A percentile compares a stretch with the other conserved stretches of the same genome.
phyloP scores from a whole-genome alignment of 768 basidiomycete genomes.

The Tulasnella sp. region DNA sequence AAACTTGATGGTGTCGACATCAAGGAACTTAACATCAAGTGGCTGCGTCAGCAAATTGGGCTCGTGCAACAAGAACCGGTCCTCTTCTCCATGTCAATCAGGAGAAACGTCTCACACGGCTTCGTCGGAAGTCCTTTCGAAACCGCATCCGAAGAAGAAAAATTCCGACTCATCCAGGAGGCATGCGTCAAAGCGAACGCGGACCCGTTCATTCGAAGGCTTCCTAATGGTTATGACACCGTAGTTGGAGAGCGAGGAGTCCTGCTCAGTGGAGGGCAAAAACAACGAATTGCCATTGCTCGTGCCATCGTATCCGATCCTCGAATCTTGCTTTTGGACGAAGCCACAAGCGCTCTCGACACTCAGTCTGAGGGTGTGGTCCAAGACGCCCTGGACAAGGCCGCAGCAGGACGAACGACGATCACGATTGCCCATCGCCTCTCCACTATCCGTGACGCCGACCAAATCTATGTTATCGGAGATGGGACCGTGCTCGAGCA shows the following conservation, averaged over 20 bases:
- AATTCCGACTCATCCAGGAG: constrained; percentile 47
- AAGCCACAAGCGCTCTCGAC: constrained; percentile 85
- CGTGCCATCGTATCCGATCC: constrained; percentile 47
- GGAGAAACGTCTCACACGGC: constrained; percentile 52
- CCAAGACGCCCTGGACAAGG: constrained; percentile 80
- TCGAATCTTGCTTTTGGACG: constrained; percentile 81
- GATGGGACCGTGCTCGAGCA: constrained; percentile 49
- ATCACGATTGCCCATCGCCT: constrained; percentile 50
- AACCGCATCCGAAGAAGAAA: constrained; percentile 50
- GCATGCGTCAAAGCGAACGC: constrained; percentile 53
- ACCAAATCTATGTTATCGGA: constrained; percentile 50
- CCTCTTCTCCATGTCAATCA: constrained; percentile 50
- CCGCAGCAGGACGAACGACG: constrained; percentile 50
- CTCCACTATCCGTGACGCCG: constrained; percentile 48
- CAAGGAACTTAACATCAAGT: constrained; percentile 48
- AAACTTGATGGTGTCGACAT: constrained; percentile 69
- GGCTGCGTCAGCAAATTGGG: constrained; percentile 44
- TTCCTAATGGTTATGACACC: constrained; percentile 53
- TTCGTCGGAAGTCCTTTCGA: constrained; percentile 50
- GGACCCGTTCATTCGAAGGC: constrained; percentile 50
- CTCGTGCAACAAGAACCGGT: constrained; percentile 50
- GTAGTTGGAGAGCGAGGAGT: constrained; percentile 51
- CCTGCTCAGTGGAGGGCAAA: constrained; percentile 51
- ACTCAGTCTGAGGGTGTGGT: constrained; percentile 84
- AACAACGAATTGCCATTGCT: constrained; percentile 55